phyloP scores from a whole-genome alignment of 306 rosid species.

The Albizia julibrissin region DNA sequence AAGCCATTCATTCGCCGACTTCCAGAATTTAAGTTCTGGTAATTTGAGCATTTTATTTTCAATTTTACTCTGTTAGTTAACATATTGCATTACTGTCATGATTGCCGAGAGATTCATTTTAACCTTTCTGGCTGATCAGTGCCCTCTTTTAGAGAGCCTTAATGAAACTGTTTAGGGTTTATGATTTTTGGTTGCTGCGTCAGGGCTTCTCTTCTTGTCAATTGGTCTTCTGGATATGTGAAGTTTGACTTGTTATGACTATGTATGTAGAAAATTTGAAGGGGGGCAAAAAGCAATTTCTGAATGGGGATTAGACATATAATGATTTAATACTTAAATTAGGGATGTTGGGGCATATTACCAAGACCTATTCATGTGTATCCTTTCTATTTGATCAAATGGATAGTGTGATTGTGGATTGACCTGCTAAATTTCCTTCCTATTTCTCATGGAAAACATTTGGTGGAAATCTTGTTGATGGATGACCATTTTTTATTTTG shows the following conservation, averaged over 20 bases:
- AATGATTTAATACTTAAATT: neutral
- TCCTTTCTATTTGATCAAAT: neutral
- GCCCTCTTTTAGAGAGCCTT: neutral
- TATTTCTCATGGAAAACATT: conserved; percentile 10
- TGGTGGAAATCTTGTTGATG: conserved; percentile 4
- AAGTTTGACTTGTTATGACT: neutral
- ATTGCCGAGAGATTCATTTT: neutral
- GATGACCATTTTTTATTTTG: conserved; percentile 8
- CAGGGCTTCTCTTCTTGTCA: neutral
- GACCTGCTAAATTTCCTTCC: neutral
- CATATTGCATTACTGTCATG: neutral
- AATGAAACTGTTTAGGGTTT: neutral
- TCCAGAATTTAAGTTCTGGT: conserved; percentile 95
- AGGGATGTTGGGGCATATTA: neutral
- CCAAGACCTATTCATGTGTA: neutral
- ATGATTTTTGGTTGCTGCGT: neutral
- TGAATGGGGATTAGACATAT: neutral
- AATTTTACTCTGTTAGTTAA: neutral
- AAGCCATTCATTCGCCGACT: conserved; percentile 91
- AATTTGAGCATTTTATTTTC: conserved; percentile 29
- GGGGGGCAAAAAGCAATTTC: neutral
- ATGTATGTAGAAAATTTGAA: neutral
- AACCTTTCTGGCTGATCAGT: neutral
- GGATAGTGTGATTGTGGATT: neutral
- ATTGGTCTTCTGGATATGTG: neutral